Conservation (phyloP, 208 protist genomes). For the Wallacemonas sp. region DNA sequence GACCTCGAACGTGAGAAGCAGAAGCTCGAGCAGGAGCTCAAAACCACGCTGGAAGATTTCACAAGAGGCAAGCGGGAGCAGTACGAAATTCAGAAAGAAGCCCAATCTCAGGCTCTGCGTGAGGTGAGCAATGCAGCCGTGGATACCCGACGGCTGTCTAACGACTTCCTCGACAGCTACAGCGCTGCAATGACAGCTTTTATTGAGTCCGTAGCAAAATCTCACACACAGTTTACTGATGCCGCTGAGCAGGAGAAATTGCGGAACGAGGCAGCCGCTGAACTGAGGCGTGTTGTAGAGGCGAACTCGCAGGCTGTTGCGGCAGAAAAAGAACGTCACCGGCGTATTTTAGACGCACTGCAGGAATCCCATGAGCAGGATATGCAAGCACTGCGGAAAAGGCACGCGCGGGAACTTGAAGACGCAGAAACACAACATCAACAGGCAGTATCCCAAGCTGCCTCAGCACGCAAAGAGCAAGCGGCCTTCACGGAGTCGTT, state of each 20-base stretch:
- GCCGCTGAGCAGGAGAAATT: conserved; percentile 17
- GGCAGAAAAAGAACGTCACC: conserved; percentile 19
- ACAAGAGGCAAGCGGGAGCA: conserved; percentile 30
- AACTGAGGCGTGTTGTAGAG: conserved; percentile 16
- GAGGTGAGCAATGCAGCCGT: conserved; percentile 11
- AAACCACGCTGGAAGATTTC: conserved; percentile 33
- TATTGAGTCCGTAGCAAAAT: conserved; percentile 15
- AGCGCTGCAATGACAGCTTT: conserved; percentile 15
- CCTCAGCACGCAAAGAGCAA: conserved; percentile 16
- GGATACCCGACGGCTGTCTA: background rate
- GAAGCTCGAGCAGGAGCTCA: conserved; percentile 32
- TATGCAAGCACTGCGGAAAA: conserved; percentile 17
- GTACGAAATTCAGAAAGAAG: conserved; percentile 32
- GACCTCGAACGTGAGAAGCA: conserved; percentile 36
- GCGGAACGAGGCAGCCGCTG: conserved; percentile 16
- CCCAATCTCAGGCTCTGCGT: conserved; percentile 23
- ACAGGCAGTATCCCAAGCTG: background rate
- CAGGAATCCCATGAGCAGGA: conserved; percentile 10
- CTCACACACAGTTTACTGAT: conserved; percentile 24
- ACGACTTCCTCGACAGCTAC: conserved; percentile 1
- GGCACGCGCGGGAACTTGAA: background rate
- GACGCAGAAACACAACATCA: conserved; percentile 5
- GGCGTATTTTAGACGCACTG: conserved; percentile 12
- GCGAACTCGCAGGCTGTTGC: conserved; percentile 14
- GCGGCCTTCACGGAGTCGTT: conserved; percentile 20